A percentile compares a stretch with the other conserved stretches of the same genome.
These are phyloP conservation scores for Westerdykella sp. DNA, from an alignment of 2,329 filamentous ascomycete genomes.

Conservation along the genomic window DNA sequence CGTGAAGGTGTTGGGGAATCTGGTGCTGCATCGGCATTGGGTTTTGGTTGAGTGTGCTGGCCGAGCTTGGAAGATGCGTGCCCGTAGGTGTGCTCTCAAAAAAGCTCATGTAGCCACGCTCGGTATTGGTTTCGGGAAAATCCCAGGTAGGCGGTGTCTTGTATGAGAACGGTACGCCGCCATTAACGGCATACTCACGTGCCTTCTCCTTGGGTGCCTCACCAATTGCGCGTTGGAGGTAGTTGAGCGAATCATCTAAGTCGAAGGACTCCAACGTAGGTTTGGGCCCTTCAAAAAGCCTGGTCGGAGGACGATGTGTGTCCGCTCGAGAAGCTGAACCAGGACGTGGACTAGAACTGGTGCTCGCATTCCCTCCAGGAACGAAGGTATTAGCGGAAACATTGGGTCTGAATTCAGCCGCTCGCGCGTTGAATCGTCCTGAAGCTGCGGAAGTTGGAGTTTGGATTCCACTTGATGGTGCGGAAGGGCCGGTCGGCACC, in stretches of 20 bases:
- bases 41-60: too few relatives aligned
- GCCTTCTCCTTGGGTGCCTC: constrained; percentile 44
- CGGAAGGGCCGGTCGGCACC: constrained; percentile 64
- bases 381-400: constrained; percentile 76
- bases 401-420: constrained; percentile 77
- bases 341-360: constrained; percentile 66
- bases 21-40: constrained; percentile 56
- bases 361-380: constrained; percentile 54
- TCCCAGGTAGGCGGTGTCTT: constrained; percentile 84
- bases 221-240: constrained; percentile 66
- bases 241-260: constrained; percentile 53
- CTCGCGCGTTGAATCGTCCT: constrained; percentile 55
- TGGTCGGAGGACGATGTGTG: constrained; percentile 28
- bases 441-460: constrained; percentile 50
- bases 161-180: constrained; percentile 77
- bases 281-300: constrained; percentile 58
- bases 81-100: constrained; percentile 61
- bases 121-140: constrained; percentile 60
- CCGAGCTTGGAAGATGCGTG: constrained; percentile 10
- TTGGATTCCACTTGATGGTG: constrained; percentile 44
- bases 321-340: constrained; percentile 31
- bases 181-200: constrained; percentile 66
- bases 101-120: constrained; percentile 72
- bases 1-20: constrained; percentile 73
- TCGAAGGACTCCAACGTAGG: constrained; percentile 49